These are phyloP conservation scores for Spathaspora boniae DNA, from an alignment of 805 yeast genomes.

Conservation along the genomic window DNA sequence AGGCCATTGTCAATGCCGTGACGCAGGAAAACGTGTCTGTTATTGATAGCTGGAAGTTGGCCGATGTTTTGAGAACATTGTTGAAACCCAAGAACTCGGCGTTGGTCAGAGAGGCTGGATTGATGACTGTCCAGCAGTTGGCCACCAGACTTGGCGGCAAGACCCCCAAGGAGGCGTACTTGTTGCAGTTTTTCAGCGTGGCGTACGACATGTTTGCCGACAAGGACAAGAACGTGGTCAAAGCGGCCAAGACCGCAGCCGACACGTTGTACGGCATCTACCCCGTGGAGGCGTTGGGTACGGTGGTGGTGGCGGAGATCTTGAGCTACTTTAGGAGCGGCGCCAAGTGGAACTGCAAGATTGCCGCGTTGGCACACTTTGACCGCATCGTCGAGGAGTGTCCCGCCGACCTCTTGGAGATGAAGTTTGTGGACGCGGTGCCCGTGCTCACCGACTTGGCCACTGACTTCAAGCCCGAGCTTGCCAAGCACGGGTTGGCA, in stretches of 20 bases:
- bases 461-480: slow-evolving; percentile 95
- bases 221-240: slow-evolving; percentile 80
- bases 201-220: slow-evolving; percentile 77
- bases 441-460: slow-evolving; percentile 87
- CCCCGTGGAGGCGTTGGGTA: slow-evolving; percentile 74
- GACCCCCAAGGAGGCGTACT: slow-evolving; percentile 72
- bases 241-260: slow-evolving; percentile 79
- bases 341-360: slow-evolving; percentile 91
- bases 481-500: slow-evolving; percentile 78
- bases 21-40: slow-evolving; percentile 37
- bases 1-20: slow-evolving; percentile 49
- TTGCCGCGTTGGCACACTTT: slow-evolving; percentile 70
- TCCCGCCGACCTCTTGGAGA: slow-evolving; percentile 82
- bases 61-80: slow-evolving; percentile 61
- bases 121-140: slow-evolving; percentile 58
- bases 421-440: slow-evolving; percentile 70
- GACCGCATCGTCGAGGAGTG: slow-evolving; percentile 75
- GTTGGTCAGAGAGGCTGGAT: slow-evolving; percentile 72
- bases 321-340: slow-evolving; percentile 67
- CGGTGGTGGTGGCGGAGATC: slow-evolving; percentile 62
- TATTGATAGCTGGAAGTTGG: slow-evolving; percentile 63
- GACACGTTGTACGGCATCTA: slow-evolving; percentile 67
- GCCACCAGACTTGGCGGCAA: slow-evolving; percentile 60
- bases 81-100: slow-evolving; percentile 72
- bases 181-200: slow-evolving; percentile 57